Evolutionary conservation across 306 rosid species (phyloP), one percentile per base, ranked within the genome.

Genomic region (Quercus wislizeni): DNA sequence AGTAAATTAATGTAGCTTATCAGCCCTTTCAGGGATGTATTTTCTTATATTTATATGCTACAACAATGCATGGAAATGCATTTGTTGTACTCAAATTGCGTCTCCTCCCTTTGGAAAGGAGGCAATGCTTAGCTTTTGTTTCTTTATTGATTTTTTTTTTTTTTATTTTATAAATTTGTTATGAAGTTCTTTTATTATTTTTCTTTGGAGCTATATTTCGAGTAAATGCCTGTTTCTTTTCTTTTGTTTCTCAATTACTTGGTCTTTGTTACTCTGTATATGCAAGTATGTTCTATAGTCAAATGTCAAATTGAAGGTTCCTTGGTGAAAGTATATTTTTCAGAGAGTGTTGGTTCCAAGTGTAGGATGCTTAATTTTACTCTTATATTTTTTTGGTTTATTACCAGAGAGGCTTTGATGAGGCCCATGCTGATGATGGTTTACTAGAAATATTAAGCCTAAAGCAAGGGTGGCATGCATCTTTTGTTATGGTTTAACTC

Each of bases 401-500:
- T 70, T 83, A 76, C 18, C 86, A 95, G 98, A 91, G 79, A 87
- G 97, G 98, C 64, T 93, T 93, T 84, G 99, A 90, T 49, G 94
- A 88, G 90, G 90, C 99, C 81, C 92, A 93, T 49, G 96, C 86
- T 7, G 92, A 94, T 77, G 99, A 4, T 31, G 5, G 33, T 31
- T 31, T 31, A 31, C 5, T 31, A 31, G 33, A 31, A 31, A 31
- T 4, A 31, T 31, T 4, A 4, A 5, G 33, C 33, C 4, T 31
- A 31, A 31, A 31, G 5, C 33, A 31, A 31, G 33, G 33, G 33
- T 31, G 33, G 33, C 33, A 31, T 31, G 33, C 33, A 31, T 31
- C 5, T 4, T 31, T 95, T 76, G 99, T 95, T 46, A 93, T 95
- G 99, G 96, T 90, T 75, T 96, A 95, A 75, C 90, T 95, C 79